Evolutionary conservation across 2,329 filamentous ascomycete species (phyloP), one percentile per base, ranked within the genome.

Genomic region (Trichoderma sp.): DNA sequence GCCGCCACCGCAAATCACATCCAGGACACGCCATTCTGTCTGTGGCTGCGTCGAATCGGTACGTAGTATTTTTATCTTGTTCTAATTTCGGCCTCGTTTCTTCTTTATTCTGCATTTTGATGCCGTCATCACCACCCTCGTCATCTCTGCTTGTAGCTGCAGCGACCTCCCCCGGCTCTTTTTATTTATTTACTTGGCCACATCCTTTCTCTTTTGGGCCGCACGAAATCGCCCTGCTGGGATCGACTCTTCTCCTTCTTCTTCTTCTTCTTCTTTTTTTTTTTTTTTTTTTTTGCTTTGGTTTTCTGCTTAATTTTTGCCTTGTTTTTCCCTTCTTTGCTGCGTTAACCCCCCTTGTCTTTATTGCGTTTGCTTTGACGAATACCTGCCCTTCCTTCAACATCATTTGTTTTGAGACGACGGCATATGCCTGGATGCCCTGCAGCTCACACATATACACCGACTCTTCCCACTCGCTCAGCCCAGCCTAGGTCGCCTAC

Each of bases 391-490:
- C 49, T 55, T 37, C 14, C 16, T 61, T 56, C 28, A 13, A 46
- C 8, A 21, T 43, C 52, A 14, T 64, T 34, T 26, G n/a, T 56
- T 46, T 28, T 13, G 21, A 43, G 39, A 46, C 37, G 16, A 58
- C 56, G 51, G 67, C 49, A 49, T 60, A 66, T 59, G 32, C 32
- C 11, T 34, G 49, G 26, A 69, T 21, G 49, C 68, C 43, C 54
- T 67, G 68, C 46, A 54, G 55, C 63, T 46, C 61, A 18, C 55
- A 71, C 73, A 75, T 72, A 75, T 74, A 74, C 72, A 76, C 73
- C 72, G 71, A 74, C 73, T 76, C 64, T 60, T 70, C 64, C 71
- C 71, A 64, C 69, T 68, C 56, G 59, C 69, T 69, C 66, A 59
- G 59, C 68, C 37, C 49, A 49, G 63, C 43, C 64, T 18, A 59